phyloP scores from a whole-genome alignment of 441 rosid genomes.

The Bocquillonia castaneifolia region DNA sequence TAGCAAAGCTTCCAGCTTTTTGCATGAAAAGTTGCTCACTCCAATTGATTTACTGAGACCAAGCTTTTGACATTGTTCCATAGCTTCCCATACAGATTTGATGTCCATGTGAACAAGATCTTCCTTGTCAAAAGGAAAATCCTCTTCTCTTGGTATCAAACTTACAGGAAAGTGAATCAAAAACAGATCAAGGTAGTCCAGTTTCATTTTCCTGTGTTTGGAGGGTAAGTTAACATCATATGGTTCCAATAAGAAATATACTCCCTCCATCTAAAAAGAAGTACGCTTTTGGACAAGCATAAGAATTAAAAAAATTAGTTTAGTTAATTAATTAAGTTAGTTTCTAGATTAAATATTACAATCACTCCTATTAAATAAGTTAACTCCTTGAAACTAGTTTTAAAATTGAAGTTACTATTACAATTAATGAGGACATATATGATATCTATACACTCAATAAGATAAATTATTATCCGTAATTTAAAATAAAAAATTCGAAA shows the following conservation, averaged over 20 bases:
- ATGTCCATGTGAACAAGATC: constrained; percentile 18
- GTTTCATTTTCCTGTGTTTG: constrained; percentile 11
- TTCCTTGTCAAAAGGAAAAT: constrained; percentile 3
- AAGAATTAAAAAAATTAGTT: too few relatives aligned
- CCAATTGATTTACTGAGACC: constrained; percentile 37
- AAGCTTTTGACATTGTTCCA: constrained; percentile 32
- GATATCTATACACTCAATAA: too few relatives aligned
- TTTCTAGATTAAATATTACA: too few relatives aligned
- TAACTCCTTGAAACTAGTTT: too few relatives aligned
- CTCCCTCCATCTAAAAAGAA: neutral
- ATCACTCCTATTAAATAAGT: too few relatives aligned
- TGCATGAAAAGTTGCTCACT: constrained; percentile 35
- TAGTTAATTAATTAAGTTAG: too few relatives aligned
- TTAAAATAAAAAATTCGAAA: too few relatives aligned
- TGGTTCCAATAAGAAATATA: neutral
- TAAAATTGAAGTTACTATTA: too few relatives aligned
- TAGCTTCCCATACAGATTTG: constrained; percentile 30
- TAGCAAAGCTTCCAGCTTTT: constrained; percentile 26
- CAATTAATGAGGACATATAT: too few relatives aligned
- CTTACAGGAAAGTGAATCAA: constrained; percentile 32
- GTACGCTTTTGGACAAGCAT: too few relatives aligned
- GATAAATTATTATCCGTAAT: too few relatives aligned
- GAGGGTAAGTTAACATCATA: neutral
- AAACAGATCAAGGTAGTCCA: constrained; percentile 22
- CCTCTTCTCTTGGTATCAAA: neutral